Base-by-base conservation (phyloP, 1,139 yeast genomes). In the Pneumocystis jirovecii region DNA sequence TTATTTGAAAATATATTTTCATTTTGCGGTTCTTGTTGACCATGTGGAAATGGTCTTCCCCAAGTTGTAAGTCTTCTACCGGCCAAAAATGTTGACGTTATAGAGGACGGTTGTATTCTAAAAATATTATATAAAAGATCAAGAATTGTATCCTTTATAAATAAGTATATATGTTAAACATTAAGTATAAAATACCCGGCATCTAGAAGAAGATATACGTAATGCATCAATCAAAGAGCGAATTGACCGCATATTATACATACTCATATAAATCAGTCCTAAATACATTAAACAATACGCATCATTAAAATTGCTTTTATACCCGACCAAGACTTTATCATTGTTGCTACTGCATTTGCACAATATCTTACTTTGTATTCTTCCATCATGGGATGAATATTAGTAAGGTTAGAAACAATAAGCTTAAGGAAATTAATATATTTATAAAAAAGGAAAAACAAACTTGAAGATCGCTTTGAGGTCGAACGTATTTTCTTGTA, bases 71-170 rank as follows among this genome's bases (percentile, higher is more conserved):
- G 68, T 42, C 75, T 69, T 31, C 76, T 70, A 15, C 78, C 79
- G 12, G 77, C 77, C 56, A 75, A 65, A 66, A 72, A 76, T 5
- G 76, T 71, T 62, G 78, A 73, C 10, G 85, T 73, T 85, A 89
- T 85, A 0, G 88, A 84, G 21, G 88, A 75, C 0, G 84, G 79
- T 69, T 80, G 78, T 7, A 90, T 83, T 66, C 85, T 75, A 57
- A 90, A 77, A 1, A 88, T 76, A 71, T 88, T 91, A 59, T 86
- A 80, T 59, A 91, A 77, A 5, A 90, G 78, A 72, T 90, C 96
- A 70, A 71, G 62, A 29, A 70, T 64, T 19, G 67, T 64, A 39
- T 68, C 69, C 64, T 91, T 82, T 19, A 88, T 77, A 35, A 4
- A 25, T 50, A 15, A 50, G n/a, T 25, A 50, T 50, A 50, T 25